phyloP scores from a whole-genome alignment of 805 yeast species.

The Lipomyces spencermartinsiae region DNA sequence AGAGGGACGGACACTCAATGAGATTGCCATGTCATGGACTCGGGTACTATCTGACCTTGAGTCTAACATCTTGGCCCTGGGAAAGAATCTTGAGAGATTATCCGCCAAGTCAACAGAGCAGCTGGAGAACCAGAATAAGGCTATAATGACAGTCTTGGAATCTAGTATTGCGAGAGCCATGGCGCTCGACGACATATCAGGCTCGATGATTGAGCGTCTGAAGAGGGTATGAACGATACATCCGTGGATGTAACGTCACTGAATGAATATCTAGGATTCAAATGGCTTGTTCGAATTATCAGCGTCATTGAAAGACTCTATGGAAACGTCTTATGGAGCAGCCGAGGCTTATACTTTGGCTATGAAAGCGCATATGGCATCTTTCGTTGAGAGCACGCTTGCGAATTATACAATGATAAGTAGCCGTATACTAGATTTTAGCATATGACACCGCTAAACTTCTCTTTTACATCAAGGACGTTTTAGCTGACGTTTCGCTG shows the following conservation, averaged over 20 bases:
- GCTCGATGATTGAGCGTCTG: background rate
- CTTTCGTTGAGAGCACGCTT: background rate
- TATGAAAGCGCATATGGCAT: conserved; percentile 1
- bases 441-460: background rate
- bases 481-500: background rate
- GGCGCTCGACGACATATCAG: conserved; percentile 2
- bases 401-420: conserved; percentile 8
- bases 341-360: conserved; percentile 3
- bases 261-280: conserved; percentile 3
- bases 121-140: background rate
- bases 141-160: conserved; percentile 1
- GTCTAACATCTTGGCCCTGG: background rate
- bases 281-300: background rate
- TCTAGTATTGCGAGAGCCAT: conserved; percentile 3
- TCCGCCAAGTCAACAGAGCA: background rate
- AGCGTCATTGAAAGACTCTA: background rate
- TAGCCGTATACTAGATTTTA: background rate
- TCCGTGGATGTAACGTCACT: background rate
- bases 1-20: background rate
- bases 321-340: conserved; percentile 8
- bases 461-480: background rate
- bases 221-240: background rate
- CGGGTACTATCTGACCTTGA: conserved; percentile 6
- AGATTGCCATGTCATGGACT: conserved; percentile 7
- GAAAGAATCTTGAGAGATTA: background rate